Base-by-base conservation (phyloP, 1,139 yeast genomes). In the Saccharomycopsis phalli region DNA sequence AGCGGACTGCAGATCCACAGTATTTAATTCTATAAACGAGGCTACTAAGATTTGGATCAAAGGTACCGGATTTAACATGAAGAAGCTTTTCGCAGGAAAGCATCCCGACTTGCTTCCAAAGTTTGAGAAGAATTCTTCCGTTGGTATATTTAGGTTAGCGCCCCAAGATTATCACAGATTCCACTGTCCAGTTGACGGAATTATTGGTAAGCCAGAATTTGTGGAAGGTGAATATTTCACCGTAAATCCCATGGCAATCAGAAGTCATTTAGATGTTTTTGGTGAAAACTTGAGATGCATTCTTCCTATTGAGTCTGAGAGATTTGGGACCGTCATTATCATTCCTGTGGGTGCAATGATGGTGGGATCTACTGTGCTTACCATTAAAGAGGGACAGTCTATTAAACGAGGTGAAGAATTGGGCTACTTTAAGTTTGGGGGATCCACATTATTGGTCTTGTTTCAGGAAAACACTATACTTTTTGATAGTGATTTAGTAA, bases 161-260 rank as follows among this genome's bases (percentile, higher is more conserved):
- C 98, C 98, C 1, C 98, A 91, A 57, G 98, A 91, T 57, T 91
- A 91, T 54, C 98, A 91, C 57, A 65, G 98, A 33, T 88, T 91
- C 61, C 98, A 91, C 57, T 70, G 77, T 11, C 95, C 97, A 0
- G 88, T 88, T 1, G 71, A 71, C 46, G 97, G 96, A 1, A 57
- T 56, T 0, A 61, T 91, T 32, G 82, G 81, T 1, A 65, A 71
- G 44, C 79, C 93, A 22, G 68, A 68, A 43, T 68, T 66, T 47
- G 81, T 91, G 34, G 81, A 75, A 33, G 98, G 97, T 1, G 94
- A 87, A 52, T 91, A 91, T 57, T 91, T 86, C 56, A 91, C 97
- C 0, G 98, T 91, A 10, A 91, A 91, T 53, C 97, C 97, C 1
- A 91, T 91, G 96, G 97, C 97, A 0, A 73, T 91, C 35, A 63